These are phyloP conservation scores for Trypanosoma scelopori DNA, from an alignment of 208 protist genomes.

Conservation along the genomic window DNA sequence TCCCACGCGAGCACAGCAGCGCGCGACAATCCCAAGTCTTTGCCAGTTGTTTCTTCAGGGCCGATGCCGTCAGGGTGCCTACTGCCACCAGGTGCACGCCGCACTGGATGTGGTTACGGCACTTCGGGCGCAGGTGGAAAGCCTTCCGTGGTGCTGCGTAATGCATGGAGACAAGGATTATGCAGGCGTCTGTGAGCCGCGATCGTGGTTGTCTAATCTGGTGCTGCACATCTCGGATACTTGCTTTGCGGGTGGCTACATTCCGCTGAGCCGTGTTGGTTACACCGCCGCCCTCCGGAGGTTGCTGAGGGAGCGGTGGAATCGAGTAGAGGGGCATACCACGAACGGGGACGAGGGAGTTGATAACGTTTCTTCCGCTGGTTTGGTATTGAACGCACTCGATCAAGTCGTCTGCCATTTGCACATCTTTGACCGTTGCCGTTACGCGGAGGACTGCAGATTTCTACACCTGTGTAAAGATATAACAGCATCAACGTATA, in stretches of 20 bases:
- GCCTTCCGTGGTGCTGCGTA: slow-evolving; percentile 66
- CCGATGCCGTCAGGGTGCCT: slow-evolving; percentile 57
- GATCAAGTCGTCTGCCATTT: slow-evolving; percentile 51
- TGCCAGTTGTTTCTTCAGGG: slow-evolving; percentile 68
- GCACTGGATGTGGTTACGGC: slow-evolving; percentile 42
- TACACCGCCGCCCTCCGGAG: slow-evolving; percentile 63
- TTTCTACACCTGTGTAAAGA: slow-evolving; percentile 83
- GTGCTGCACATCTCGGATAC: slow-evolving; percentile 8
- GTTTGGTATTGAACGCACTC: slow-evolving; percentile 9
- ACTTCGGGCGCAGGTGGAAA: slow-evolving; percentile 54
- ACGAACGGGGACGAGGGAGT: background rate
- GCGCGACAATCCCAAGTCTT: slow-evolving; percentile 49
- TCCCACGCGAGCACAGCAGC: slow-evolving; percentile 21
- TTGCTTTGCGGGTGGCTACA: slow-evolving; percentile 14
- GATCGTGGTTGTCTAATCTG: slow-evolving; percentile 14
- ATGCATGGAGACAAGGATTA: slow-evolving; percentile 54
- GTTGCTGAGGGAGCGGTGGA: slow-evolving; percentile 40
- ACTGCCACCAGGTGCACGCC: slow-evolving; percentile 81
- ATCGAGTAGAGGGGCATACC: slow-evolving; percentile 16
- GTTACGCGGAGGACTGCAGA: slow-evolving; percentile 80
- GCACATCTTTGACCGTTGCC: slow-evolving; percentile 67
- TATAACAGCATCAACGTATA: slow-evolving; percentile 6
- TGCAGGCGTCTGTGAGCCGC: background rate
- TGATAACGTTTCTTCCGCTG: background rate
- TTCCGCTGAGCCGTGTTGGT: slow-evolving; percentile 56